Evolutionary conservation across 768 basidiomycete genomes (phyloP).

Genomic region (Boletus vermiculosoides): DNA sequence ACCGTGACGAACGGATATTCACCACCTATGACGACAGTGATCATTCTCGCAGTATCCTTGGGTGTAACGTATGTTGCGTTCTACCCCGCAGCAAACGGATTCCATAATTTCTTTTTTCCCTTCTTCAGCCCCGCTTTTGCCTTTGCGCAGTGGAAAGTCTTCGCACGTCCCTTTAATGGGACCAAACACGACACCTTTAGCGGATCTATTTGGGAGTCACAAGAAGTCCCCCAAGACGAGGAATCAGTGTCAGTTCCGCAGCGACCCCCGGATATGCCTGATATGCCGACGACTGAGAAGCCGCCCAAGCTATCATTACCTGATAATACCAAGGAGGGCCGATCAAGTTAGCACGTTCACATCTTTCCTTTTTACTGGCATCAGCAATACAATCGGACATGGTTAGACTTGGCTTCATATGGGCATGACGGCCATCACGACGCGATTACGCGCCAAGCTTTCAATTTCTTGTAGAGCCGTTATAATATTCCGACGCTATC

Average conservation of each 20-base stretch:
- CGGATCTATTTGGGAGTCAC: slow-evolving; percentile 27
- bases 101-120: not conserved
- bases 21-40: slow-evolving; percentile 48
- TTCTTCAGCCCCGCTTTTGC: slow-evolving; percentile 50
- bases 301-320: slow-evolving; percentile 3
- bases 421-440: slow-evolving; percentile 3
- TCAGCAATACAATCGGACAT: not conserved
- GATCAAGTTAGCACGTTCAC: slow-evolving; percentile 3
- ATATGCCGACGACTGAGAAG: slow-evolving; percentile 24
- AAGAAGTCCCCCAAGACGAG: slow-evolving; percentile 24
- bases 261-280: slow-evolving; percentile 9
- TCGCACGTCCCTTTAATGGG: slow-evolving; percentile 49
- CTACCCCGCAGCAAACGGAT: not conserved
- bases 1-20: slow-evolving; percentile 47
- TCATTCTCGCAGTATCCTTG: slow-evolving; percentile 53
- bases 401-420: slow-evolving; percentile 5
- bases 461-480: slow-evolving; percentile 15
- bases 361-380: slow-evolving; percentile 3
- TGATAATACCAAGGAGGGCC: slow-evolving; percentile 6
- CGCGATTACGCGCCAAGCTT: slow-evolving; percentile 10
- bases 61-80: slow-evolving; percentile 49
- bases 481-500: slow-evolving; percentile 19
- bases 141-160: slow-evolving; percentile 51
- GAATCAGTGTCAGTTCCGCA: slow-evolving; percentile 15
- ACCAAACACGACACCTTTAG: slow-evolving; percentile 15